Conservation (phyloP, 2,329 filamentous ascomycete genomes). For the Kalaharituber pfeilii region DNA sequence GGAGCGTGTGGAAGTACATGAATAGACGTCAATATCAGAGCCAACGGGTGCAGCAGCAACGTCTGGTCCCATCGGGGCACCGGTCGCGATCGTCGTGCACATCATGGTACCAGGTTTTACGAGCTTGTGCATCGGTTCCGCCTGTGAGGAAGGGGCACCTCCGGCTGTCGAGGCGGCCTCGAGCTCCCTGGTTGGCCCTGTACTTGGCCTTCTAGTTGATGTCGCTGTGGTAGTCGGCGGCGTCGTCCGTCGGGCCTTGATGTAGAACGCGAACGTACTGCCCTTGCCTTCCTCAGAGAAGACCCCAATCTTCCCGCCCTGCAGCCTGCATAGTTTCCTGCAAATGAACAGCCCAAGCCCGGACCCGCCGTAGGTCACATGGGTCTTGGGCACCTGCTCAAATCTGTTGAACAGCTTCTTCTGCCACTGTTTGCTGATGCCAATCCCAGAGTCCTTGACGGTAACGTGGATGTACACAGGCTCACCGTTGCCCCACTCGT, state of each 20-base stretch:
- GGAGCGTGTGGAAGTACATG: no score
- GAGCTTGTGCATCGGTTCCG: no score
- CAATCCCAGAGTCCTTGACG: constrained; percentile 21
- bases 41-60: no score
- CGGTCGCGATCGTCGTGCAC: no score
- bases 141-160: no score
- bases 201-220: no score
- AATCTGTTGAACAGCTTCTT: constrained; percentile 19
- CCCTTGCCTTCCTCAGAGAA: constrained; percentile 48
- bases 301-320: constrained; percentile 62
- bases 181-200: no score
- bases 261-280: constrained; percentile 61
- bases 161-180: no score
- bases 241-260: constrained; percentile 46
- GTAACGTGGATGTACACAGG: constrained; percentile 9
- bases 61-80: no score
- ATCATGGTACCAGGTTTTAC: no score
- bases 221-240: constrained; percentile 15
- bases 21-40: no score
- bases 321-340: constrained; percentile 55
- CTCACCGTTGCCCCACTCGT: constrained; percentile 9
- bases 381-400: constrained; percentile 32
- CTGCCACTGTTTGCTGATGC: constrained; percentile 19
- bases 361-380: constrained; percentile 55
- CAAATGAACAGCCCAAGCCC: constrained; percentile 61